Evolutionary conservation across 148 eudicot species (phyloP).

Genomic region (Amaranthus palmeri): DNA sequence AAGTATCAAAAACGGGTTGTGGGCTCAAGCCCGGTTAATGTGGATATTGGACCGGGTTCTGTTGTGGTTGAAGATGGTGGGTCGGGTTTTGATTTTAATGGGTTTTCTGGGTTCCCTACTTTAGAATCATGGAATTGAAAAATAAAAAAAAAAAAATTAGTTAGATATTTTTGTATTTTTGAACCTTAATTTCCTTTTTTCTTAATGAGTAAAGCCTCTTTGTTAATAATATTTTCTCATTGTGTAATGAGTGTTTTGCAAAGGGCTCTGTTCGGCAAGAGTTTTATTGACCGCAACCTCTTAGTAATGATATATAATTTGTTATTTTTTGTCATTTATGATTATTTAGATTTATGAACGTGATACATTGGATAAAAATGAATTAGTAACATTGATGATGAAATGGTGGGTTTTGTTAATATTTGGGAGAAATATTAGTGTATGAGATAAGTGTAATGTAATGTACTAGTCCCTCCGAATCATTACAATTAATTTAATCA

Average conservation of each 20-base stretch:
- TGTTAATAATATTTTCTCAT: background rate
- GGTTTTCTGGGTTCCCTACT: constrained; percentile 65
- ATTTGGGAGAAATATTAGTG: constrained; percentile 3
- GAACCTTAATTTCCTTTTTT: background rate
- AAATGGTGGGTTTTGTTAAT: too few species aligned
- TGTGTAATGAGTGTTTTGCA: background rate
- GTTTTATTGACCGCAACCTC: too few species aligned
- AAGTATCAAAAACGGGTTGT: constrained; percentile 27
- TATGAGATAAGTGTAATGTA: constrained; percentile 11
- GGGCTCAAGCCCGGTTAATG: background rate
- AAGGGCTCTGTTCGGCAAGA: background rate
- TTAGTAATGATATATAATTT: too few species aligned
- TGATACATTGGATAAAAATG: too few species aligned
- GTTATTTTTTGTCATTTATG: too few species aligned
- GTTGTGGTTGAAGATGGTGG: constrained; percentile 25
- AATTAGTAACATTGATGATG: too few species aligned
- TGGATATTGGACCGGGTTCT: constrained; percentile 18
- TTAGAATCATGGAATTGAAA: constrained; percentile 58
- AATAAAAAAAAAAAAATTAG: background rate
- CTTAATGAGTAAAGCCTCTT: background rate
- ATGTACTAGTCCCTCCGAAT: too few species aligned
- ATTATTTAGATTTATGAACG: too few species aligned
- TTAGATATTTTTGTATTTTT: background rate
- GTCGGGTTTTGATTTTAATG: constrained; percentile 47
- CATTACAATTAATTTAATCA: too few species aligned